phyloP scores from a whole-genome alignment of 805 yeast species.

The Metschnikowia aberdeeniae region DNA sequence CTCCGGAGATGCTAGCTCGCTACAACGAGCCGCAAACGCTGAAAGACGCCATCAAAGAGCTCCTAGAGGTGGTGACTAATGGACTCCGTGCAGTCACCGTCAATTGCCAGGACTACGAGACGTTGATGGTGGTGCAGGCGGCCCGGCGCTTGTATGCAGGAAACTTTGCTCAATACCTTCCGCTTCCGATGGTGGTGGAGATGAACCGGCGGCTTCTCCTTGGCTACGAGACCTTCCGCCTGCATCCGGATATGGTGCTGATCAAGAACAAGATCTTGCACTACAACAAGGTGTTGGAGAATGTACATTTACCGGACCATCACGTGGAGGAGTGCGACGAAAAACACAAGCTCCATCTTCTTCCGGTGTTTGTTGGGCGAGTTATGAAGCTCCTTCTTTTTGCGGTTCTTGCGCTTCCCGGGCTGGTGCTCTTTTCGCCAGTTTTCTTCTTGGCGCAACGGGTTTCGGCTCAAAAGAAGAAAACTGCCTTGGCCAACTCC shows the following conservation, averaged over 20 bases:
- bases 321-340: constrained; percentile 54
- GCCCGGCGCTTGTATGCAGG: constrained; percentile 85
- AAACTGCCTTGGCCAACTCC: constrained; percentile 76
- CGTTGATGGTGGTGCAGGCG: constrained; percentile 83
- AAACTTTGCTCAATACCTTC: constrained; percentile 64
- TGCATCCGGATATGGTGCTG: constrained; percentile 61
- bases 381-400: constrained; percentile 52
- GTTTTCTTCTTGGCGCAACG: constrained; percentile 75
- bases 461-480: constrained; percentile 70
- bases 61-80: constrained; percentile 65
- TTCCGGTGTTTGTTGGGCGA: constrained; percentile 54
- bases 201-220: constrained; percentile 82
- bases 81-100: constrained; percentile 84
- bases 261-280: constrained; percentile 59
- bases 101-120: constrained; percentile 83
- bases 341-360: constrained; percentile 46
- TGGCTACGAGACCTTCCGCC: constrained; percentile 72
- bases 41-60: constrained; percentile 67
- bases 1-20: constrained; percentile 51
- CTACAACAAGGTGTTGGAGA: constrained; percentile 60
- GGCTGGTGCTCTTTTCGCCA: constrained; percentile 82
- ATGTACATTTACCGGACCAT: constrained; percentile 53
- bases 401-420: constrained; percentile 73
- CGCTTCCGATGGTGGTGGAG: constrained; percentile 81
- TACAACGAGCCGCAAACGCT: constrained; percentile 65